Percentiles rank a stretch among this genome's conserved stretches.
Conservation (phyloP, 306 rosid species). For the Dryas octopetala region DNA sequence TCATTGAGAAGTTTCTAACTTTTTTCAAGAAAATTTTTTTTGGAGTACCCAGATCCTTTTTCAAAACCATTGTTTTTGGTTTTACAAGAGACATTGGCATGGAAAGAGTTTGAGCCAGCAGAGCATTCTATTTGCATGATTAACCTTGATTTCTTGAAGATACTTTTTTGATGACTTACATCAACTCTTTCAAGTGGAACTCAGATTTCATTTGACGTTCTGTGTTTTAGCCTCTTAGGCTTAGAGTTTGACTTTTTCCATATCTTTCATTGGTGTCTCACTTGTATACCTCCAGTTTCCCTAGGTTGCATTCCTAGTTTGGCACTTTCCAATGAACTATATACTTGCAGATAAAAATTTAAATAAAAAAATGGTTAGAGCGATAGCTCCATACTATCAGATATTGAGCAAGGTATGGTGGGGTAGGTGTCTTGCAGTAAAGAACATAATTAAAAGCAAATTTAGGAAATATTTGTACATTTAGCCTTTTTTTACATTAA, state of each 20-base stretch:
- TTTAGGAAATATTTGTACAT: background rate
- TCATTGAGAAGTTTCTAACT: background rate
- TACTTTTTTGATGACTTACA: background rate
- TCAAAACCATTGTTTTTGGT: background rate
- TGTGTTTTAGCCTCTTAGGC: background rate
- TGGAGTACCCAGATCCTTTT: background rate
- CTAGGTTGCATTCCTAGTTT: background rate
- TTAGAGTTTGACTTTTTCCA: background rate
- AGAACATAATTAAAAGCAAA: background rate
- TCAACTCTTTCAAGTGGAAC: background rate
- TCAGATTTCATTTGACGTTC: background rate
- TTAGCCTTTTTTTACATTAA: background rate
- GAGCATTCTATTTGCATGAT: background rate
- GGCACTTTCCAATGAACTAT: background rate
- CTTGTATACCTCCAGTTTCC: background rate
- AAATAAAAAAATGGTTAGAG: background rate
- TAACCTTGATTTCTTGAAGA: conserved; percentile 4
- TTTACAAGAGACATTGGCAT: background rate
- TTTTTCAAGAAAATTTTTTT: background rate
- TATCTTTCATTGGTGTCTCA: background rate
- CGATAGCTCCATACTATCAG: background rate
- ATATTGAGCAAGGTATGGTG: background rate
- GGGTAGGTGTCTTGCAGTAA: background rate
- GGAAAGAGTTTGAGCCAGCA: background rate
- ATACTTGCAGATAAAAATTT: background rate